Evolutionary conservation across 2,329 filamentous ascomycete genomes (phyloP), one percentile per base, ranked within the genome.

Genomic region (Gaeumannomyces sp.): DNA sequence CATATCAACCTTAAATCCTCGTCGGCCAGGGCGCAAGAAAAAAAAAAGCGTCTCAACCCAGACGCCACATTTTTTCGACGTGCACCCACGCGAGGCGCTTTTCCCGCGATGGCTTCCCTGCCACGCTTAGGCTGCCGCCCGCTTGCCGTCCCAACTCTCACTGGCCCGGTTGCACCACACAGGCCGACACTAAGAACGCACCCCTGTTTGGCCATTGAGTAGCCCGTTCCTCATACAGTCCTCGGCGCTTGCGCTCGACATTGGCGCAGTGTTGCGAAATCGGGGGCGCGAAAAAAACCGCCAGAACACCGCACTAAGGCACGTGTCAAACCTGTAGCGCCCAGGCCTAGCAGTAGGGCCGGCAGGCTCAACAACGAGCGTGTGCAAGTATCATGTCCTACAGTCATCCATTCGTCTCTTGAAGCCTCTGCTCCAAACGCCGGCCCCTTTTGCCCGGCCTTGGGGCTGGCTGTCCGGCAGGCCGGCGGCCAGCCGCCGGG

Each of bases 1-100:
- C n/a, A 28, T 13, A 19, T 4, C 16, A 64, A 50, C 38, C 28
- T 60, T 61, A 60, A 63, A 31, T 35, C 59, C 29, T 60, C 29
- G 59, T 60, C 59, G 19, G 45, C 45, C 7, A 22, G 16, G 16
- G 45, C 6, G 19, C 2, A 8, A 5, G 7, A 50, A n/a, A n/a
- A 22, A 50, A 5, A 50, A 50, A 8, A 22, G 2, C 45, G 45
- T 22, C 45, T 50, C 19, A 8, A n/a, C 45, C 13, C 45, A n/a
- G 22, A n/a, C 19, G 45, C 45, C 45, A 53, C 22, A 8, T 53
- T 53, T 53, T 53, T 3, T 53, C 22, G 35, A 38, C 35, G 35
- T 53, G 22, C 45, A 53, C 19, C 45, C 45, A 53, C 8, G 45
- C 16, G 16, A n/a, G 16, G 38, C 38, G 38, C 38, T 45, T 45